A percentile compares a stretch with the other conserved stretches of the same genome.
Evolutionary conservation across 1,284 basidiomycete species (phyloP).

Genomic region (Ceratobasidium papillatum): DNA sequence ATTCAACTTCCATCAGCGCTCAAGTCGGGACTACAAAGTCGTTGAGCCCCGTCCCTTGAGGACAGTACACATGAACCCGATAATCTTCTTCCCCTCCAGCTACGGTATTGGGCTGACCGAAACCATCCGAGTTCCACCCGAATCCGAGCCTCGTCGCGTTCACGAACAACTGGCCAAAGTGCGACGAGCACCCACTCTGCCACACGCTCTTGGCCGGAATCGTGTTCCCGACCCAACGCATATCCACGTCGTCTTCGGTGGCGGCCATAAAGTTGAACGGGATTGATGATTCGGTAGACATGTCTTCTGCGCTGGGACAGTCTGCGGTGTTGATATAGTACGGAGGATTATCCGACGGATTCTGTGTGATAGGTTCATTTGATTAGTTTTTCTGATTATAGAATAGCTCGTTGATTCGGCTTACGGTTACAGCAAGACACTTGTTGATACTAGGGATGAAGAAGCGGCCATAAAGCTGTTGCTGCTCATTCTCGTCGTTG

Average conservation of each 20-base stretch:
- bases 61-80: conserved; percentile 8
- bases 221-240: conserved; percentile 3
- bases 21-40: background rate
- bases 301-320: background rate
- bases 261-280: conserved; percentile 13
- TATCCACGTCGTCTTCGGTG: background rate
- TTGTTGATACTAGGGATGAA: background rate
- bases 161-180: background rate
- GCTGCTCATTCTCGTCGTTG: background rate
- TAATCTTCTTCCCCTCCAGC: background rate
- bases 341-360: background rate
- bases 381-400: background rate
- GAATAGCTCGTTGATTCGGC: background rate
- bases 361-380: background rate
- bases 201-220: background rate
- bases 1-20: background rate
- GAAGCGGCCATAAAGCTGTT: background rate
- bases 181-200: background rate
- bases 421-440: background rate
- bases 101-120: background rate
- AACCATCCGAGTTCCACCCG: background rate
- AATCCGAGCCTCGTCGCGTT: background rate
- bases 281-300: background rate
- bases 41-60: background rate
- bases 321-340: background rate